Conservation (phyloP, 345 rosid species). For the Hirschfeldia incana region DNA sequence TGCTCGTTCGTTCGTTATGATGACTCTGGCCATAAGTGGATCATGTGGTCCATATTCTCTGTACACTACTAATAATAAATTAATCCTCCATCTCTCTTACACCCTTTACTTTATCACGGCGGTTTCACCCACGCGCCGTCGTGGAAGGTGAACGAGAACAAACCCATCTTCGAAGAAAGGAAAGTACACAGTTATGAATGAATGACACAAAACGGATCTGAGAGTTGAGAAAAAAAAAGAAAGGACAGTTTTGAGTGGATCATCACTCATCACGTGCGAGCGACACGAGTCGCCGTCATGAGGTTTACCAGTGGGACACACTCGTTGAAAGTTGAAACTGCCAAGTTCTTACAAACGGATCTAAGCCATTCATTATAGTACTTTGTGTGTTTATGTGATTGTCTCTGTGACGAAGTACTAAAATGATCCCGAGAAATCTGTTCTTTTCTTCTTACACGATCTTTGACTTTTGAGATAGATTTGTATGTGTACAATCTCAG, state of each 20-base stretch:
- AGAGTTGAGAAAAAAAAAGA: not conserved
- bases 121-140: constrained; percentile 31
- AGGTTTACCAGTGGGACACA: constrained; percentile 15
- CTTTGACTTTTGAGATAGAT: constrained; percentile 20
- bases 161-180: constrained; percentile 20
- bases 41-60: constrained; percentile 37
- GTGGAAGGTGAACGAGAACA: not conserved
- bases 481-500: constrained; percentile 10
- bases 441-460: not conserved
- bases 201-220: constrained; percentile 22
- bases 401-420: not conserved
- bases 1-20: constrained; percentile 24
- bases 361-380: constrained; percentile 15
- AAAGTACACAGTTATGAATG: not conserved
- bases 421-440: constrained; percentile 22
- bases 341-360: constrained; percentile 9
- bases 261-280: constrained; percentile 20
- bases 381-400: constrained; percentile 7
- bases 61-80: not conserved
- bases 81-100: not conserved
- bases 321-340: not conserved
- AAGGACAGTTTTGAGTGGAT: constrained; percentile 26
- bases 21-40: constrained; percentile 23
- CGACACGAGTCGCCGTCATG: constrained; percentile 34
- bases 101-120: not conserved